Evolutionary conservation across 1,139 yeast species (phyloP), one percentile per base, ranked within the genome.

Genomic region (Blastobotrys ciferrii): DNA sequence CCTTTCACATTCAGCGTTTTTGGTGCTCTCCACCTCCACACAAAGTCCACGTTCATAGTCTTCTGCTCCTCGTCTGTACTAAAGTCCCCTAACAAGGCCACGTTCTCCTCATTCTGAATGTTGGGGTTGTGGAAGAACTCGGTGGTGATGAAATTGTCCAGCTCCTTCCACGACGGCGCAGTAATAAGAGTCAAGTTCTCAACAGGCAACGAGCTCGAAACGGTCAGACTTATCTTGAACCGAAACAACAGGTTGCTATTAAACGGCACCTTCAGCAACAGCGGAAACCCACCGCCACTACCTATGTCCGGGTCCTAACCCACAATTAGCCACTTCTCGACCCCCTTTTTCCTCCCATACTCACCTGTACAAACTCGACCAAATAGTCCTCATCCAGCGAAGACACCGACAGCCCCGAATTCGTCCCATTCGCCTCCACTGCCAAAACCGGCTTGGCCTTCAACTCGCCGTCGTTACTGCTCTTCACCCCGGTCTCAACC

Each of bases 51-150:
- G 32, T 50, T 55, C 31, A 32, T 47, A 1, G 54, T 39, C 17
- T 39, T 40, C 15, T 43, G 43, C 2, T 48, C 50, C 46, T 32
- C 33, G 23, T 62, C 40, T 1, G 40, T 45, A 9, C n/a, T 28
- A 38, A 59, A 60, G 52, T 67, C 71, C 42, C 72, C 73, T 13
- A 70, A 57, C 33, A 69, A 57, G n/a, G 57, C 60, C 3, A 69
- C 73, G 47, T 70, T 69, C 32, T 67, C 64, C 47, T 67, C 67
- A 35, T 68, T 66, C 50, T 69, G 73, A 32, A 70, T 59, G 42
- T 70, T 70, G n/a, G 74, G 72, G 56, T 70, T 70, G 51, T 65
- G 67, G 46, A 67, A 63, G 43, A 70, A 61, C 54, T 70, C 74
- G 36, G 65, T 64, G 25, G 65, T 63, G 41, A 70, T 58, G 46